phyloP scores from a whole-genome alignment of 768 basidiomycete genomes.

The Xerocomellus amylosporus region DNA sequence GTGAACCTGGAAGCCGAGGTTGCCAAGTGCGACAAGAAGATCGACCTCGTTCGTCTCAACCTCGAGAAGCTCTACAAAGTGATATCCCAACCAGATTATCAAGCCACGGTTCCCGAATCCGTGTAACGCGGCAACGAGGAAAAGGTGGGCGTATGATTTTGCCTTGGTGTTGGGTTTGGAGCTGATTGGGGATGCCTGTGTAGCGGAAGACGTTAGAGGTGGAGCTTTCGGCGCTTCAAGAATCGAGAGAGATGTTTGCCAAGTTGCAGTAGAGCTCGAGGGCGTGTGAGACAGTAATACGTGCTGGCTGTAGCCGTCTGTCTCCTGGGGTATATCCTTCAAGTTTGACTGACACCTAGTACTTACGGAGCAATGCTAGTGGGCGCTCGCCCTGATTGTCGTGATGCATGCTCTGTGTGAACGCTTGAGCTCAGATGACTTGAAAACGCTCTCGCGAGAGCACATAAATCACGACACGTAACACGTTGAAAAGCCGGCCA shows the following conservation, averaged over 20 bases:
- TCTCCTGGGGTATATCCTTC: too few relatives aligned
- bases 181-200: not conserved
- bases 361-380: too few relatives aligned
- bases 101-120: constrained; percentile 72
- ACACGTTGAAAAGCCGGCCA: too few relatives aligned
- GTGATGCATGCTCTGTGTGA: too few relatives aligned
- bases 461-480: too few relatives aligned
- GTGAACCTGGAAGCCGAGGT: constrained; percentile 89
- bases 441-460: too few relatives aligned
- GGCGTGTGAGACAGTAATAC: too few relatives aligned
- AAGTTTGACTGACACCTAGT: too few relatives aligned
- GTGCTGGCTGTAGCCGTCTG: too few relatives aligned
- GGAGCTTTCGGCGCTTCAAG: constrained; percentile 70
- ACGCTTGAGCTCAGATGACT: too few relatives aligned
- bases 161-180: accelerated
- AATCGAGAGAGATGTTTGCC: constrained; percentile 73
- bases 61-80: constrained; percentile 76
- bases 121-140: constrained; percentile 76
- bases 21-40: constrained; percentile 86
- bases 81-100: constrained; percentile 72
- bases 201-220: constrained; percentile 53
- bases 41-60: constrained; percentile 64
- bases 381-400: too few relatives aligned
- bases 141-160: constrained; percentile 51
- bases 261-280: constrained; percentile 47